These are phyloP conservation scores for Zalaria sp. DNA, from an alignment of 2,329 filamentous ascomycete species.

Conservation along the genomic window DNA sequence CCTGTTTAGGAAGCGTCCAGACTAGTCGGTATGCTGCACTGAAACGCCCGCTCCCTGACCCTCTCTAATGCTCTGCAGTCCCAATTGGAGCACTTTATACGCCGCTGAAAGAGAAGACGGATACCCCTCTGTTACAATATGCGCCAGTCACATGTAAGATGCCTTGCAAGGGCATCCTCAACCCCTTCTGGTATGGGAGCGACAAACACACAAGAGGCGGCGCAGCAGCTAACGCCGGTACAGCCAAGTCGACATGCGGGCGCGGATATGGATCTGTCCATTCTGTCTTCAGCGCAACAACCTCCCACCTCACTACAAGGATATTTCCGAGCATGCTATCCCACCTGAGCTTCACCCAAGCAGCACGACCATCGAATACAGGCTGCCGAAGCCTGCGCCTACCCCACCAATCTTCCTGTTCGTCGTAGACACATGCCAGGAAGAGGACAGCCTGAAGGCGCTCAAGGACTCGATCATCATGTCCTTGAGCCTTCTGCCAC, in stretches of 20 bases:
- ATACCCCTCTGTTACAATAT: conserved; percentile 81
- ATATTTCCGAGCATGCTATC: conserved; percentile 71
- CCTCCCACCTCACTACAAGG: conserved; percentile 76
- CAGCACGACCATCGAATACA: conserved; percentile 85
- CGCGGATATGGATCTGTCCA: conserved; percentile 76
- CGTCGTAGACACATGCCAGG: conserved; percentile 78
- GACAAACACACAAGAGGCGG: background rate
- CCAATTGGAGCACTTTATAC: conserved; percentile 95
- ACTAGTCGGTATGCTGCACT: conserved; percentile 42
- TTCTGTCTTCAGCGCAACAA: conserved; percentile 77
- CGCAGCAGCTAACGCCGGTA: conserved; percentile 13
- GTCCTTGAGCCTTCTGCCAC: conserved; percentile 69
- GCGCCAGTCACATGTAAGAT: conserved; percentile 95
- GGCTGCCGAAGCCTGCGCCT: conserved; percentile 67
- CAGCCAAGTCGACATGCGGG: conserved; percentile 72
- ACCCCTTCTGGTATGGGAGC: conserved; percentile 74
- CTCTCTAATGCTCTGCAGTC: conserved; percentile 32
- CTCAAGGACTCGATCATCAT: conserved; percentile 78
- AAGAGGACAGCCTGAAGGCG: conserved; percentile 70
- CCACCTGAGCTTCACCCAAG: conserved; percentile 68
- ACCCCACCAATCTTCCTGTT: conserved; percentile 77
- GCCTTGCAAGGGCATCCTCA: conserved; percentile 88
- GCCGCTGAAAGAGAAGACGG: conserved; percentile 84
- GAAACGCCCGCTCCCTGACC: conserved; percentile 1
- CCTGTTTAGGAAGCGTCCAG: conserved; percentile 71